Evolutionary conservation across 495 filamentous ascomycete genomes (phyloP), one percentile per base, ranked within the genome.

Genomic region (Hyaloscypha hepaticicola): DNA sequence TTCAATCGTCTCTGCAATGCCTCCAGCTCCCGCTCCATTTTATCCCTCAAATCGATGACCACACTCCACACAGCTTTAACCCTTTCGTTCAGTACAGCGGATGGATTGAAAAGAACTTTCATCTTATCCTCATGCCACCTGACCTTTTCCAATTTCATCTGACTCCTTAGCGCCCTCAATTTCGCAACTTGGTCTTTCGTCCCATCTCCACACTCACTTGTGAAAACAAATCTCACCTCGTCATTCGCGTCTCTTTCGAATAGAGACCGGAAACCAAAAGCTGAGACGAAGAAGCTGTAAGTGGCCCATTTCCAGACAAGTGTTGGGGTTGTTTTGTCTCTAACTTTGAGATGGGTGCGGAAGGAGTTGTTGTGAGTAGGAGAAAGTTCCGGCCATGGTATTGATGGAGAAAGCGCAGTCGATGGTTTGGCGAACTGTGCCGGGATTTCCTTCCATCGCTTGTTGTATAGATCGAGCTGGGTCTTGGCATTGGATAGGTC

Each of bases 141-240:
- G 1, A 66, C 63, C 50, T 66, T 66, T 57, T 66, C 63, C n/a
- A 66, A n/a, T 38, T 66, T 66, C 48, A 66, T 48, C 31, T 66
- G 57, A n/a, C 50, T n/a, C 7, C 63, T 14, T 9, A 66, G 24
- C 5, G 21, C 29, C 21, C 29, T 22, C 55, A 65, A 21, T 21
- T 16, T 24, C 5, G 3, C 21, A 25, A 38, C 16, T n/a, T n/a
- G 11, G 5, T 53, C 25, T 16, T 16, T 25, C 25, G 3, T 4
- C 25, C 4, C n/a, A n/a, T n/a, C n/a, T 3, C 7, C 50, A 53
- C 1, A 9, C 1, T 53, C 50, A 25, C 21, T 53, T 5, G 22
- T 4, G 16, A 53, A 53, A 14, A 19, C n/a, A 5, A 53, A 25
- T 5, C 3, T 27, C 8, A 19, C 7, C 50, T 53, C 25, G 50